Conservation (phyloP, 2,329 filamentous ascomycete species). For the Leptodontidium sp. region DNA sequence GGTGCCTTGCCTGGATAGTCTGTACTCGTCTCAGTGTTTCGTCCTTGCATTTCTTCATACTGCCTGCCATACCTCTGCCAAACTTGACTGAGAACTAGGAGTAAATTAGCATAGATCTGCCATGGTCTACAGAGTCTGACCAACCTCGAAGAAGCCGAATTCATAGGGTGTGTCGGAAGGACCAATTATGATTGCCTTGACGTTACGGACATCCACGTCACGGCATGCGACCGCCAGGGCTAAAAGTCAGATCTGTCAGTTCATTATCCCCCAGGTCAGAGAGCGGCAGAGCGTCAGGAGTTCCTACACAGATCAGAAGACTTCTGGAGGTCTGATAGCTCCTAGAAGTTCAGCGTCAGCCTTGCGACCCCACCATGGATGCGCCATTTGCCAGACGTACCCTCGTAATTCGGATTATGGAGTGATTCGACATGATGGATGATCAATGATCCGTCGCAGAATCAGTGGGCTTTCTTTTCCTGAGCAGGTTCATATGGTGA, state of each 20-base stretch:
- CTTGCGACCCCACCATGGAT: conserved; percentile 43
- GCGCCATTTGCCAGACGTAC: conserved; percentile 54
- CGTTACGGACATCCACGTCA: conserved; percentile 87
- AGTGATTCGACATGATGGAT: conserved; percentile 77
- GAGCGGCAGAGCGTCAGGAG: conserved; percentile 15
- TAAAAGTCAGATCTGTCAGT: conserved; percentile 49
- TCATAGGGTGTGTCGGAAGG: conserved; percentile 96
- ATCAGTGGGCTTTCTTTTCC: conserved; percentile 21
- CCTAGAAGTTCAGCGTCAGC: conserved; percentile 60
- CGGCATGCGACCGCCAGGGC: conserved; percentile 87
- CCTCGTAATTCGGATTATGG: conserved; percentile 86
- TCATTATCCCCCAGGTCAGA: conserved; percentile 21
- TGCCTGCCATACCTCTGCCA: conserved; percentile 69
- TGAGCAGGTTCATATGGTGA: conserved; percentile 29
- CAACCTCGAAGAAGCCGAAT: conserved; percentile 95
- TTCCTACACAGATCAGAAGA: conserved; percentile 81
- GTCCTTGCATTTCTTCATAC: background rate
- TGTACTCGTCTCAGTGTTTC: conserved; percentile 47
- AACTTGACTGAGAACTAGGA: conserved; percentile 79
- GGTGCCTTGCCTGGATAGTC: conserved; percentile 83
- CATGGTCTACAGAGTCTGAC: conserved; percentile 36
- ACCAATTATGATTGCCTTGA: conserved; percentile 88
- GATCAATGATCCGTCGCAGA: conserved; percentile 24
- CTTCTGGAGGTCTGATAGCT: conserved; percentile 86
- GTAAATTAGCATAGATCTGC: conserved; percentile 42